Evolutionary conservation across 1,284 basidiomycete species (phyloP), one percentile per base, ranked within the genome.

Genomic region (Ganoderma sinense): DNA sequence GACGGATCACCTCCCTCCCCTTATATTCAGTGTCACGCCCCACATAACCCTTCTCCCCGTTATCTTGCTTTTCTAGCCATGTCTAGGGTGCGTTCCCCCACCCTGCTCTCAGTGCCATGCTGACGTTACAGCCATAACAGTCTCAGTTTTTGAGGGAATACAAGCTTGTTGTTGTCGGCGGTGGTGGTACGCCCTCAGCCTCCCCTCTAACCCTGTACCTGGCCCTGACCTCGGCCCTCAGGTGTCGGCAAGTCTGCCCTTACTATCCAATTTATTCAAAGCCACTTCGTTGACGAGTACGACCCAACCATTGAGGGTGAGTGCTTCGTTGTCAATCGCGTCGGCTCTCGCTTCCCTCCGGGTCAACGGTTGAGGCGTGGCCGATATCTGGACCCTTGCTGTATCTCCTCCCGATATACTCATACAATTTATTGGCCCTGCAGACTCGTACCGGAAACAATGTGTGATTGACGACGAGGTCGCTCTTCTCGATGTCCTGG

Each of bases 381-480:
- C 59, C 13, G 20, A 23, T 60, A 39, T 23, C 48, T 53, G 33
- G 5, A 5, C 7, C 36, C 29, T 18, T 20, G 48, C 51, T 60
- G 6, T 26, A 26, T 29, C 5, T 23, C 36, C 56, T 36, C 20
- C 40, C n/a, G 26, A 10, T 40, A 10, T 45, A 26, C 69, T 70
- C 29, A 70, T 23, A 5, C 16, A 6, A 3, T 8, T 5, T 4
- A 3, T 10, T 43, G 8, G 20, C 64, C 65, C 65, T 67, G 41
- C 67, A 96, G 96, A 97, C 80, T 97, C 96, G 68, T 97, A 97
- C 84, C 88, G 96, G 75, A 98, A 98, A 82, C 96, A 97, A 81
- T 97, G 95, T 76, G 92, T 97, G 60, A 98, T 99, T 75, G 97
- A 99, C 82, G 97, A 98, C 48, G 98, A 99, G 82, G 96, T 98